Conservation (phyloP, 768 basidiomycete genomes). For the Trametes meyenii region DNA sequence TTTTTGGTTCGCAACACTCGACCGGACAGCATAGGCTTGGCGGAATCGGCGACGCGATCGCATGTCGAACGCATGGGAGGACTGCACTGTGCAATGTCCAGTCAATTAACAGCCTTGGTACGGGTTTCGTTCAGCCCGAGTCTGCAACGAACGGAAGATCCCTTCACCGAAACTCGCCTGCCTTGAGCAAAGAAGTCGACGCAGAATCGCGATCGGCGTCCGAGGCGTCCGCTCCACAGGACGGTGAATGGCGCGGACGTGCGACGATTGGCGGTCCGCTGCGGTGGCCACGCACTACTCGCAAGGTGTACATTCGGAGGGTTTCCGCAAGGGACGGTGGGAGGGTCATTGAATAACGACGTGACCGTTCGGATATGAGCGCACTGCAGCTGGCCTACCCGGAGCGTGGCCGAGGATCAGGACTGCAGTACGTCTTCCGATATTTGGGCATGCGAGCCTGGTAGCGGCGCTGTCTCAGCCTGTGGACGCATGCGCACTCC, state of each 20-base stretch:
- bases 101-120: too few relatives aligned
- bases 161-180: background rate
- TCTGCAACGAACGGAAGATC: background rate
- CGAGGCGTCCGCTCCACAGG: background rate
- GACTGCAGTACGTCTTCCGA: background rate
- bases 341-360: background rate
- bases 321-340: background rate
- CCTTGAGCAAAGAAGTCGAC: background rate
- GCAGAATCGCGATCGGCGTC: background rate
- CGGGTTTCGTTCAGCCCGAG: background rate
- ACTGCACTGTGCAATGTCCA: too few relatives aligned
- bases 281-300: background rate
- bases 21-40: background rate
- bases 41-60: too few relatives aligned
- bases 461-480: too few relatives aligned
- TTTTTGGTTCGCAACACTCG: background rate
- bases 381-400: background rate
- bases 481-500: too few relatives aligned
- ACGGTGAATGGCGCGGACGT: background rate
- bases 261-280: too few relatives aligned
- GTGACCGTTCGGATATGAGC: background rate
- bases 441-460: background rate
- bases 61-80: too few relatives aligned
- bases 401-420: background rate
- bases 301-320: constrained; percentile 5